Conservation (phyloP, 2,329 filamentous ascomycete species). For the Penicillium crustosum region DNA sequence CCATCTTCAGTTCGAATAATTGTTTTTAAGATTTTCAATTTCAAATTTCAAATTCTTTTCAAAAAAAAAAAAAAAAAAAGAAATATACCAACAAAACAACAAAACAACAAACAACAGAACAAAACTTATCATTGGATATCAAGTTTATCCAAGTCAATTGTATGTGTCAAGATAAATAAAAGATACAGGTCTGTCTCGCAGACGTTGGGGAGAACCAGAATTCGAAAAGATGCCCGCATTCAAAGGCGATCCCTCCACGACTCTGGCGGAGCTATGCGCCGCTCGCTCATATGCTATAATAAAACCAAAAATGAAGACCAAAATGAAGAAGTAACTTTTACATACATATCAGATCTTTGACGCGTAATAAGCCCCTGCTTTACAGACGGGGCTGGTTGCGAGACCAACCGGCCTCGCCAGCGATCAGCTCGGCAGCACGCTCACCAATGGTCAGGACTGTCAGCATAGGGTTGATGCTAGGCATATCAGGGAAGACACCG, state of each 20-base stretch:
- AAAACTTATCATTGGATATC: neutral
- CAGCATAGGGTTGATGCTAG: slow-evolving; percentile 85
- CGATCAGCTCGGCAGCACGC: slow-evolving; percentile 79
- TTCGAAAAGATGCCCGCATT: neutral
- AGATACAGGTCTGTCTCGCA: slow-evolving; percentile 10
- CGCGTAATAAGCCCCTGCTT: slow-evolving; percentile 5
- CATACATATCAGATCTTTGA: slow-evolving; percentile 18
- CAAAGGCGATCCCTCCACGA: neutral
- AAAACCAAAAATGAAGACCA: slow-evolving; percentile 16
- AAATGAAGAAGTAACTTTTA: slow-evolving; percentile 17
- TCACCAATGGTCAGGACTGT: slow-evolving; percentile 83
- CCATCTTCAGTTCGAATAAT: neutral
- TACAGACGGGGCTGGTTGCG: slow-evolving; percentile 57
- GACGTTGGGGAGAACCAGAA: neutral
- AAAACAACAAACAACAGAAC: too few relatives aligned
- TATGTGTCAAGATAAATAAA: slow-evolving; percentile 13
- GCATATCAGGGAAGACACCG: slow-evolving; percentile 84
- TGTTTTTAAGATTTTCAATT: neutral
- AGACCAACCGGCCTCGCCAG: slow-evolving; percentile 68
- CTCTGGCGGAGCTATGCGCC: slow-evolving; percentile 13
- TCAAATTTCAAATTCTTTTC: neutral
- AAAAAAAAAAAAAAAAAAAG: too few relatives aligned
- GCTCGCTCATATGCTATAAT: slow-evolving; percentile 27
- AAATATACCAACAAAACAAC: too few relatives aligned
- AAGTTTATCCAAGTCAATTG: neutral